Base-by-base conservation (phyloP, 257 asterid species). In the Forsythia suspensa region DNA sequence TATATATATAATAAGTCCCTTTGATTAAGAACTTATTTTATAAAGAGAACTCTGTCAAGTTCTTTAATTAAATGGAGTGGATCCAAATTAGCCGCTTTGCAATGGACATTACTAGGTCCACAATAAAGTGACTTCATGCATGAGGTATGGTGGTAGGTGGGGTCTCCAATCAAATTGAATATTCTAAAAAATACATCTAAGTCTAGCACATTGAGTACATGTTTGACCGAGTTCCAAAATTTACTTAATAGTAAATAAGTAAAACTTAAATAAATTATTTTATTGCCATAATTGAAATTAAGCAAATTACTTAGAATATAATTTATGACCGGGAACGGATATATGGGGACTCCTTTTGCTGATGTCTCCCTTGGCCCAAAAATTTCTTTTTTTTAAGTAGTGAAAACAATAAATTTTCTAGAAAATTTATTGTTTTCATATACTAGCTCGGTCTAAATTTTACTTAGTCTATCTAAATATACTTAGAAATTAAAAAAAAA, bases 41-140 rank as follows among this genome's bases (percentile, higher is more conserved):
- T 21, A 18, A 75, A 52, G 44, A 71, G 16, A 42, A 42, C 10
- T 57, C 37, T 48, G 67, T 18, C 41, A 12, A 34, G 70, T 48
- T 51, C 21, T 74, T 61, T 24, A 41, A 70, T 24, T 9, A 41
- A 61, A 46, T 70, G 63, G 63, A 18, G 48, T 57, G 75, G 69
- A 73, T 77, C 80, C 87, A 83, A 70, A 6, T 51, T 51, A 63
- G 76, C 74, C 82, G 70, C 77, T 83, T 75, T 46, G 16, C 8
- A 3, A n/a, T 57, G 78, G 75, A 43, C 67, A 75, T 16, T 61
- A 67, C 20, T 66, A 67, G 65, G 42, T 8, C 77, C 69, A 43
- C 40, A 57, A 77, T 46, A 59, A 4, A 42, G 40, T 67, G 46
- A 61, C 70, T 70, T 76, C 51, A 24, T 67, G 71, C 81, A 59